Evolutionary conservation across 1,284 basidiomycete species (phyloP), one percentile per base, ranked within the genome.

Genomic region (Lentinula novae-zelandiae): DNA sequence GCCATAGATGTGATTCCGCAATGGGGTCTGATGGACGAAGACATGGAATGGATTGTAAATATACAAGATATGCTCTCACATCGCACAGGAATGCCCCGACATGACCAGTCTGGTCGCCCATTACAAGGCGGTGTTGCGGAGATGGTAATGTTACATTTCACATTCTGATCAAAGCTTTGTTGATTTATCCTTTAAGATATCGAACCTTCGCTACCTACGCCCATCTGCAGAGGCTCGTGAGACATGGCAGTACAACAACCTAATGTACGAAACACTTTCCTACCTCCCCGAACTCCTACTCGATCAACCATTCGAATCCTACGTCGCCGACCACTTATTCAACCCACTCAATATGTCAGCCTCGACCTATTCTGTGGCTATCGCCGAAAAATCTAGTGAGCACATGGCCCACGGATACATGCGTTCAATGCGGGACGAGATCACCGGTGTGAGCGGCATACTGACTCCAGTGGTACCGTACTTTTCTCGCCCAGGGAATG

Each of bases 221-320:
- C 75, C 77, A 2, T 76, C 78, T 8, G 72, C 75, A 13, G 74
- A 74, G 50, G 70, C 77, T 53, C 69, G 79, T 2, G 72, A 78
- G 58, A 74, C 71, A 12, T 79, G 72, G 52, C 74, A 76, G 51
- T 81, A 81, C 64, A 81, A 77, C 67, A 80, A 80, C 60, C 68
- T 77, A 58, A 78, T 79, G 71, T 79, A 74, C 63, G 72, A 72
- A 64, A 71, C 71, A 8, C 67, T 72, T n/a, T 77, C 70, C 13
- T 71, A 70, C 63, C 76, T 76, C 53, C 76, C 75, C 0, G 65
- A 65, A 17, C 62, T 73, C 34, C 67, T 75, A 60, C 66, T 75
- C 57, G 73, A 75, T 56, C 67, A 76, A 62, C 65, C 71, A 0
- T 78, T 73, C 58, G 73, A 74, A 44, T 70, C 73, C 0, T 82